Evolutionary conservation across 2,329 filamentous ascomycete genomes (phyloP).

Genomic region (Thermoascus crustaceus): DNA sequence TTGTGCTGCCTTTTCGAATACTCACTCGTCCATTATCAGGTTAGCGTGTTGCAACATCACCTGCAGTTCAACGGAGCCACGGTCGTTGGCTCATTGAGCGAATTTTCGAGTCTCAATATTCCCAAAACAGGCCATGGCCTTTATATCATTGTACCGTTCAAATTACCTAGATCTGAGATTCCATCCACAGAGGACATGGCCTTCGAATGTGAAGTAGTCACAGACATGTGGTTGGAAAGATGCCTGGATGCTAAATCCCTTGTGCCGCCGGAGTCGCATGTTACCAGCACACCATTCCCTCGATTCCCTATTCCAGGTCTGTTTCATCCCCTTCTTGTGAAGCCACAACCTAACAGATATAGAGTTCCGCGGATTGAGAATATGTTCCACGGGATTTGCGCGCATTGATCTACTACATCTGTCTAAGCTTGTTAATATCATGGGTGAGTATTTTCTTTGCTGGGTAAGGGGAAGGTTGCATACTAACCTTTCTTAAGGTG

Average conservation of each 20-base stretch:
- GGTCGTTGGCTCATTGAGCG: constrained; percentile 25
- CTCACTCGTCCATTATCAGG: constrained; percentile 18
- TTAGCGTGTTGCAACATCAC: constrained; percentile 31
- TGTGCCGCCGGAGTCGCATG: constrained; percentile 59
- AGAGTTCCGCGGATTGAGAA: constrained; percentile 60
- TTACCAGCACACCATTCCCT: constrained; percentile 69
- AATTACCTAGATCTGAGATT: constrained; percentile 22
- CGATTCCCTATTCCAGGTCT: constrained; percentile 55
- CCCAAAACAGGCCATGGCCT: constrained; percentile 25
- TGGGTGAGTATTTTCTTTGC: constrained; percentile 43
- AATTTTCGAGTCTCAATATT: constrained; percentile 26
- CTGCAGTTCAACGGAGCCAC: constrained; percentile 35
- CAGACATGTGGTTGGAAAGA: constrained; percentile 87
- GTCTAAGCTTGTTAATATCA: constrained; percentile 63
- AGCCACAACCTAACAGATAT: constrained; percentile 11
- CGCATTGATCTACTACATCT: constrained; percentile 81
- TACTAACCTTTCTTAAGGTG: constrained; percentile 44
- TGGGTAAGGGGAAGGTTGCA: background rate
- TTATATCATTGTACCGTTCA: constrained; percentile 35
- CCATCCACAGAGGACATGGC: constrained; percentile 34
- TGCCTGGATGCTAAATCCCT: constrained; percentile 72
- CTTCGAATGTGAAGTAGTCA: constrained; percentile 50
- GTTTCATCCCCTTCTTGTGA: constrained; percentile 3
- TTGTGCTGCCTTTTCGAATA: background rate
- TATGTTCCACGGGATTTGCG: constrained; percentile 75